phyloP scores from a whole-genome alignment of 139 green algal genomes.

The Chlamydomonas incerta region DNA sequence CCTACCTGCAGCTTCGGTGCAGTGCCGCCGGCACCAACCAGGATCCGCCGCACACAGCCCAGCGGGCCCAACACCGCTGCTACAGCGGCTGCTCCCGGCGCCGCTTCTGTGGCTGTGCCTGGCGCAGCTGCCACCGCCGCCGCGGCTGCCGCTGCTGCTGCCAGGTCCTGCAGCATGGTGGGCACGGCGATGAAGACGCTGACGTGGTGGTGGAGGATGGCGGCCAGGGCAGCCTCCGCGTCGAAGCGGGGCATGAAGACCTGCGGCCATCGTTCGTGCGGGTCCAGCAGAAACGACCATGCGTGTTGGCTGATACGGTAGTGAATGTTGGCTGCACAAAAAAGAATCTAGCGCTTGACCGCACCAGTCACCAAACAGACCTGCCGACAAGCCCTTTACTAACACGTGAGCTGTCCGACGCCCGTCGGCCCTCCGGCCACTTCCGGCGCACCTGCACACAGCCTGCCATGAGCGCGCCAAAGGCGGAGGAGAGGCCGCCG shows the following conservation, averaged over 20 bases:
- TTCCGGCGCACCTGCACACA: slow-evolving; percentile 32
- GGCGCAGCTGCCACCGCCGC: not conserved
- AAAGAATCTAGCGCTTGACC: too few species aligned
- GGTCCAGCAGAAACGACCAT: too few species aligned
- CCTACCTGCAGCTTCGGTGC: slow-evolving; percentile 35
- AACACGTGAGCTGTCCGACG: too few species aligned
- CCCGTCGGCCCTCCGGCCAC: too few species aligned
- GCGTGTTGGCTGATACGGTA: too few species aligned
- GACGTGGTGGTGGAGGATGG: slow-evolving; percentile 61
- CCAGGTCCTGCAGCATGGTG: slow-evolving; percentile 86
- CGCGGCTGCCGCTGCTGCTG: slow-evolving; percentile 14
- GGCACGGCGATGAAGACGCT: slow-evolving; percentile 90
- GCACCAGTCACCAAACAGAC: too few species aligned
- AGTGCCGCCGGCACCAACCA: slow-evolving; percentile 49
- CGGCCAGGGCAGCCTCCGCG: not conserved
- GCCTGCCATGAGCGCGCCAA: slow-evolving; percentile 82
- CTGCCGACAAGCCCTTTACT: too few species aligned
- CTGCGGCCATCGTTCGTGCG: too few species aligned
- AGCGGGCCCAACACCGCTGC: not conserved
- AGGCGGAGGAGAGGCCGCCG: slow-evolving; percentile 82
- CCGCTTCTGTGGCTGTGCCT: not conserved
- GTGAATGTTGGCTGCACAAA: too few species aligned
- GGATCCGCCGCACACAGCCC: slow-evolving; percentile 31
- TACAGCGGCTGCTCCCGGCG: not conserved
- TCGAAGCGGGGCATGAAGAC: slow-evolving; percentile 65